phyloP scores from a whole-genome alignment of 306 rosid species.

The Dryas octopetala region DNA sequence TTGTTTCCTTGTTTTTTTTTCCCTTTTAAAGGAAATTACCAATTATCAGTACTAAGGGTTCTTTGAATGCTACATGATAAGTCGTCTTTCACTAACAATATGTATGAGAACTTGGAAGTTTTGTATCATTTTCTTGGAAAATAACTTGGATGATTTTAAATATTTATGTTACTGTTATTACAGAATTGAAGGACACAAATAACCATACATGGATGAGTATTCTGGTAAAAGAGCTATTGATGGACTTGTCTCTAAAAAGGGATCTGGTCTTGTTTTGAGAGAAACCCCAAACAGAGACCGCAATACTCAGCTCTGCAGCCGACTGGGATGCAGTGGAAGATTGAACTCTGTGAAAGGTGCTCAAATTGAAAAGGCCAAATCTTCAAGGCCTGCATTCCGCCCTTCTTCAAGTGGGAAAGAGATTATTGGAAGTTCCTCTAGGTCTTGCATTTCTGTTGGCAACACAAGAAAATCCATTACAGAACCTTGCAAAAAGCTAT shows the following conservation, averaged over 20 bases:
- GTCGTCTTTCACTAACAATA: not conserved
- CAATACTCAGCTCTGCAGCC: slow-evolving; percentile 68
- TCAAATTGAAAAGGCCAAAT: slow-evolving; percentile 59
- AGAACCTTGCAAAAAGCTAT: slow-evolving; percentile 48
- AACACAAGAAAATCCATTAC: slow-evolving; percentile 54
- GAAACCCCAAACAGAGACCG: slow-evolving; percentile 66
- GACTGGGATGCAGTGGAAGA: slow-evolving; percentile 74
- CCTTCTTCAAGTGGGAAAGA: slow-evolving; percentile 64
- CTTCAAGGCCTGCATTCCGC: slow-evolving; percentile 51
- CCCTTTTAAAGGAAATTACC: not conserved
- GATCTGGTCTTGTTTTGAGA: slow-evolving; percentile 59
- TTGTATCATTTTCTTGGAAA: not conserved
- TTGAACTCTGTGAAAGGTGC: slow-evolving; percentile 55
- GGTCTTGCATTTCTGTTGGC: slow-evolving; percentile 38
- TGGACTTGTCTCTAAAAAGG: slow-evolving; percentile 67
- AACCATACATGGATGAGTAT: slow-evolving; percentile 68
- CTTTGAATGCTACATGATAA: not conserved
- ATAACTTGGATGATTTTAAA: not conserved
- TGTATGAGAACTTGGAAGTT: not conserved
- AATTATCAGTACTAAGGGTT: not conserved
- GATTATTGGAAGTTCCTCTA: slow-evolving; percentile 78
- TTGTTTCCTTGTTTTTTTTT: not conserved
- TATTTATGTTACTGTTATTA: slow-evolving; percentile 22
- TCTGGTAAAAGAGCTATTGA: slow-evolving; percentile 69
- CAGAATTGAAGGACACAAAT: slow-evolving; percentile 46